Evolutionary conservation across 1,139 yeast species (phyloP).

Genomic region (Blastobotrys illinoisensis): DNA sequence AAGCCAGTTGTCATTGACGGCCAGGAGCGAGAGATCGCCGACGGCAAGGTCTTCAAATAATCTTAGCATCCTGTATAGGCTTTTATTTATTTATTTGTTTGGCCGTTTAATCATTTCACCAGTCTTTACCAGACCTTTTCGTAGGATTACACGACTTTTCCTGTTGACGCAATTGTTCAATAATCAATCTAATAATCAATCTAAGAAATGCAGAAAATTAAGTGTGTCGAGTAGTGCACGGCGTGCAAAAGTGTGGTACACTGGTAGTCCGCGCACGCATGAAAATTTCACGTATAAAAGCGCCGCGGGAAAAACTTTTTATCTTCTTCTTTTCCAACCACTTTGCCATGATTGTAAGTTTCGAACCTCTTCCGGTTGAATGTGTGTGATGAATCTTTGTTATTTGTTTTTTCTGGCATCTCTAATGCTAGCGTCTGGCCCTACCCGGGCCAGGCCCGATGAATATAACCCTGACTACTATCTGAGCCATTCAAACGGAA

Average conservation of each 20-base stretch:
- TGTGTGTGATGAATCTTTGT: constrained; percentile 1
- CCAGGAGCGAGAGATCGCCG: constrained; percentile 62
- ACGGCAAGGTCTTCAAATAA: constrained; percentile 81
- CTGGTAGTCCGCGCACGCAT: background rate
- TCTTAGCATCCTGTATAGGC: background rate
- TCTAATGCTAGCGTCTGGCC: constrained; percentile 27
- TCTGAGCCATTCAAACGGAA: constrained; percentile 14
- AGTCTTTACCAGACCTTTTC: too few species aligned
- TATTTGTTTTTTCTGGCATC: constrained; percentile 29
- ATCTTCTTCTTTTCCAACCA: background rate
- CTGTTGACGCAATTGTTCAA: too few species aligned
- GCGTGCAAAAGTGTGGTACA: background rate
- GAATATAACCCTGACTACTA: constrained; percentile 26
- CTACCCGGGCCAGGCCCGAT: constrained; percentile 21
- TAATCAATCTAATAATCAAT: too few species aligned
- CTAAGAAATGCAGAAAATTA: too few species aligned
- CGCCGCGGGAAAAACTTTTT: background rate
- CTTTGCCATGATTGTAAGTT: background rate
- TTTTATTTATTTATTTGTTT: background rate
- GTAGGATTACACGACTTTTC: too few species aligned
- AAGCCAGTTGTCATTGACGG: constrained; percentile 65
- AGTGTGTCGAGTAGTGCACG: background rate
- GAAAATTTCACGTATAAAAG: background rate
- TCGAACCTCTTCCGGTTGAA: background rate
- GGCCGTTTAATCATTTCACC: constrained; percentile 2